Base-by-base conservation (phyloP, 495 filamentous ascomycete genomes). In the Aspergillus olivimuriae region DNA sequence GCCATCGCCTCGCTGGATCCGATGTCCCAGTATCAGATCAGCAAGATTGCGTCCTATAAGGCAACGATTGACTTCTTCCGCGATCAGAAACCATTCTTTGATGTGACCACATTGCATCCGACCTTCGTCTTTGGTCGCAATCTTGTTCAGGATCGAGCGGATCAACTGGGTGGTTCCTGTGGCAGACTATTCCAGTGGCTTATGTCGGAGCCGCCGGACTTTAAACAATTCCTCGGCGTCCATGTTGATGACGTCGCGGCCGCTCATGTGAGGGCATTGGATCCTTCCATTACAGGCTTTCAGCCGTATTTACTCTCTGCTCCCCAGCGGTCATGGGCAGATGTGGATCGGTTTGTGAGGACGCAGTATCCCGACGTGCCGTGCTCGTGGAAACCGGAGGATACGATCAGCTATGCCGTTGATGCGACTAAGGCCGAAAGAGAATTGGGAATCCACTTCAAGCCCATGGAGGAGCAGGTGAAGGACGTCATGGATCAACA, bases 401-500 rank as follows among this genome's bases (percentile, higher is more conserved):
- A 66, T 35, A 46, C 41, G 12, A 31, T 7, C 1, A 20, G 19
- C 52, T 82, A 72, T 4, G 68, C 70, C 16, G 77, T 66, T 0
- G 72, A 74, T 1, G 71, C 68, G 39, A 78, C 78, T 3, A 83
- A 60, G 14, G 78, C 77, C 3, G 51, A 62, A 40, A 52, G 49
- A 26, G 53, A 54, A 6, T 34, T 68, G 41, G 61, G 58, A 9
- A 47, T 68, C 15, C 41, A 51, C 31, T 62, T 56, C 46, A 51
- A 46, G 23, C 36, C 41, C 12, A 34, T 57, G 30, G 43, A 61
- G 28, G 46, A 48, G 17, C 61, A 58, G 15, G 30, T 64, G 7
- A 26, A 43, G 24, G 54, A 65, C 45, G 42, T 67, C 22, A 22
- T 68, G 34, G 44, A 62, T 24, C 63, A 68, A 50, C 63, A 65